phyloP scores from a whole-genome alignment of 345 rosid species.

The Tarenaya hassleriana region DNA sequence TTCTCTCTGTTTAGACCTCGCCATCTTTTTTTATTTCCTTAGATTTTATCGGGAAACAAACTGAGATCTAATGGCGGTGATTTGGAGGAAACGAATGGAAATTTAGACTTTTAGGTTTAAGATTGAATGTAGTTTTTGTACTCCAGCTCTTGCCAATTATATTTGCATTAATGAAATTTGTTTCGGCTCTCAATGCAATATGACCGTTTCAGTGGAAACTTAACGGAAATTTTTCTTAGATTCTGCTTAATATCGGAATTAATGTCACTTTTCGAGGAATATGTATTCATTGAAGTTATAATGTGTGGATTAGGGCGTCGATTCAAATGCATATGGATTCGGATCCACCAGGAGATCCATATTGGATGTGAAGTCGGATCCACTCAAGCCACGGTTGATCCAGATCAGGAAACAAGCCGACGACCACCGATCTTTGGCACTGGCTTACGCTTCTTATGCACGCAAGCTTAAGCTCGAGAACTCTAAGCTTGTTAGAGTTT shows the following conservation, averaged over 20 bases:
- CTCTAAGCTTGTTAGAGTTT: conserved; percentile 60
- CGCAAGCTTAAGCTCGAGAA: conserved; percentile 77
- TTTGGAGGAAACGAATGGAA: background rate
- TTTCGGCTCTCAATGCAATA: background rate
- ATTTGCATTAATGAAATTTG: background rate
- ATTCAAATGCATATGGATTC: conserved; percentile 25
- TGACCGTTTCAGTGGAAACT: background rate
- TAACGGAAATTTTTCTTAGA: background rate
- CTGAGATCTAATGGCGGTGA: background rate
- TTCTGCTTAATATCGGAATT: background rate
- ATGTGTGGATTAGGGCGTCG: conserved; percentile 32
- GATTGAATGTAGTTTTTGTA: background rate
- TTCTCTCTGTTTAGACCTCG: background rate
- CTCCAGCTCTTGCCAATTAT: background rate
- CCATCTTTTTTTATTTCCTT: background rate
- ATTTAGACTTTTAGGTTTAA: background rate
- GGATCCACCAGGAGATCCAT: conserved; percentile 53
- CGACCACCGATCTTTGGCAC: conserved; percentile 58
- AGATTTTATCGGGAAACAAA: background rate
- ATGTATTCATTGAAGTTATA: background rate
- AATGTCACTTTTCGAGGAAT: background rate
- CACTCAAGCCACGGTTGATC: conserved; percentile 65
- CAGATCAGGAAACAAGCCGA: conserved; percentile 80
- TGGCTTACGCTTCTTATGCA: conserved; percentile 71
- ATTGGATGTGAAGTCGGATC: conserved; percentile 60